Conservation (phyloP, 2,329 filamentous ascomycete genomes). For the Cadophora malorum region DNA sequence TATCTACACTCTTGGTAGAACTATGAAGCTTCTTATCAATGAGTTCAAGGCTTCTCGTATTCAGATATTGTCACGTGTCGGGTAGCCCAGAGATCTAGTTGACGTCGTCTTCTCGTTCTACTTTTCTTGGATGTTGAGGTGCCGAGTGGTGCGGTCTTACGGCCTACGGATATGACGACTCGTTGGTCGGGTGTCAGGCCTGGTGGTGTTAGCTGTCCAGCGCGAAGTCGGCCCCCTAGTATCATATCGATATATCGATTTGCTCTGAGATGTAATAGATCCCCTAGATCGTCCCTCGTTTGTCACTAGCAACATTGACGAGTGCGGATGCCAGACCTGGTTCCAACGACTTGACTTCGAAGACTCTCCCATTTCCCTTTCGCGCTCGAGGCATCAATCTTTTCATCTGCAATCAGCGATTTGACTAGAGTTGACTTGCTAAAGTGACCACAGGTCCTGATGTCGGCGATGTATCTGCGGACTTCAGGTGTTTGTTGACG, state of each 20-base stretch:
- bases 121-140: too few relatives aligned
- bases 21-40: too few relatives aligned
- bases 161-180: slow-evolving; percentile 24
- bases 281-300: slow-evolving; percentile 70
- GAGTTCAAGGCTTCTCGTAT: too few relatives aligned
- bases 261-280: slow-evolving; percentile 74
- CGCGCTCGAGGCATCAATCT: slow-evolving; percentile 63
- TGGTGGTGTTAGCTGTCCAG: slow-evolving; percentile 26
- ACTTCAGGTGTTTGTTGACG: slow-evolving; percentile 41
- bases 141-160: too few relatives aligned
- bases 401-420: slow-evolving; percentile 57
- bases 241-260: slow-evolving; percentile 71
- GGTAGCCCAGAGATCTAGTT: too few relatives aligned
- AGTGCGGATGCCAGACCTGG: slow-evolving; percentile 62
- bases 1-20: too few relatives aligned
- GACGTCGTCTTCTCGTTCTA: too few relatives aligned
- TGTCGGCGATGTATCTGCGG: slow-evolving; percentile 36
- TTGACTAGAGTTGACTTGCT: slow-evolving; percentile 68
- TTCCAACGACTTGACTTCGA: slow-evolving; percentile 60
- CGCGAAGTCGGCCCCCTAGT: slow-evolving; percentile 61
- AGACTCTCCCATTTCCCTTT: slow-evolving; percentile 74
- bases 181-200: slow-evolving; percentile 29
- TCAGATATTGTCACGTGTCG: too few relatives aligned
- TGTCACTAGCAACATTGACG: slow-evolving; percentile 70
- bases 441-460: slow-evolving; percentile 62